Conservation (phyloP, 2,329 filamentous ascomycete species). For the Cytospora piceae region DNA sequence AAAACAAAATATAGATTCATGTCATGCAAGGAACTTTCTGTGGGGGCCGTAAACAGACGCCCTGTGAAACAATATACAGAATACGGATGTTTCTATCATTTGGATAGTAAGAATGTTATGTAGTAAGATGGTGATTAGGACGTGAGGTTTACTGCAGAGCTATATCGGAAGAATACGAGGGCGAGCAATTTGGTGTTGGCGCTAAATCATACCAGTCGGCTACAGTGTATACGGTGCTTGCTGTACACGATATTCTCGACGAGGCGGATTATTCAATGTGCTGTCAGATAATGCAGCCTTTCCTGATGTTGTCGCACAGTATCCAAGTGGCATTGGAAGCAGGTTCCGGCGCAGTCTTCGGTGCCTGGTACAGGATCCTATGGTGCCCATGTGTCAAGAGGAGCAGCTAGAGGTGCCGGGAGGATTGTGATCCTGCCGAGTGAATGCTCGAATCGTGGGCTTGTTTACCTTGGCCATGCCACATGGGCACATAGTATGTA, state of each 20-base stretch:
- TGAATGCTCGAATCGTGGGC: background rate
- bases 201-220: background rate
- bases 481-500: background rate
- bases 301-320: background rate
- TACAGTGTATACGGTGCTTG: background rate
- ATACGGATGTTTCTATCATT: background rate
- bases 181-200: background rate
- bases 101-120: background rate
- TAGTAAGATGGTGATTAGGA: background rate
- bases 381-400: background rate
- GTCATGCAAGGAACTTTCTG: slow-evolving; percentile 20
- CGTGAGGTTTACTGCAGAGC: background rate
- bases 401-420: background rate
- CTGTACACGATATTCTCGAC: background rate
- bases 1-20: background rate
- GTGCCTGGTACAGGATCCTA: background rate
- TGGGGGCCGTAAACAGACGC: slow-evolving; percentile 9
- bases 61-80: background rate
- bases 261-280: background rate
- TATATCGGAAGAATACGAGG: slow-evolving; percentile 1
- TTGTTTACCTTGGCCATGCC: background rate
- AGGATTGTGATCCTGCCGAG: background rate
- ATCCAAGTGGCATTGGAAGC: too few species aligned
- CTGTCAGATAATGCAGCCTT: background rate
- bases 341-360: background rate